phyloP scores from a whole-genome alignment of 495 filamentous ascomycete genomes.

The Xylaria nigripes region DNA sequence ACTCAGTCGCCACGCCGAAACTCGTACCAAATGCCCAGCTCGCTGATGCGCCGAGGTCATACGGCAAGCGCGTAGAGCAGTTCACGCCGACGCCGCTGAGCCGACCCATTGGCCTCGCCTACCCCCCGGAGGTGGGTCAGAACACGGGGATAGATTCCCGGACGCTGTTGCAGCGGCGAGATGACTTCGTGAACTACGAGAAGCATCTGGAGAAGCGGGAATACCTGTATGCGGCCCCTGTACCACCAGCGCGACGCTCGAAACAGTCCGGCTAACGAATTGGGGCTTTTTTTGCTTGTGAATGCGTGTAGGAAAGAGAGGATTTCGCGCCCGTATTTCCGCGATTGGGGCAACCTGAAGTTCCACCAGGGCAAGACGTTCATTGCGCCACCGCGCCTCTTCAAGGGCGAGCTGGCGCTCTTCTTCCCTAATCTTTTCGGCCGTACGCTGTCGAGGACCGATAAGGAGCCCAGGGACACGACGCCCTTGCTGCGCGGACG shows the following conservation, averaged over 20 bases:
- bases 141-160: constrained; percentile 71
- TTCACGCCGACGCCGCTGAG: constrained; percentile 62
- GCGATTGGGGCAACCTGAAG: constrained; percentile 78
- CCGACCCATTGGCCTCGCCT: constrained; percentile 70
- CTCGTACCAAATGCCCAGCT: constrained; percentile 26
- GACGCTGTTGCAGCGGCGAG: constrained; percentile 56
- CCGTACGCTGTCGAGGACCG: constrained; percentile 52
- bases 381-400: constrained; percentile 64
- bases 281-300: background rate
- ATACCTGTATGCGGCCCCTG: constrained; percentile 51
- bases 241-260: background rate
- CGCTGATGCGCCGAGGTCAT: constrained; percentile 42
- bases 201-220: constrained; percentile 67
- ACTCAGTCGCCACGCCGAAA: constrained; percentile 11
- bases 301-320: constrained; percentile 38
- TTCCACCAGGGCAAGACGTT: constrained; percentile 85
- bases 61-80: constrained; percentile 48
- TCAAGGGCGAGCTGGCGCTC: constrained; percentile 64
- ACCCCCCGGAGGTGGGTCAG: constrained; percentile 65
- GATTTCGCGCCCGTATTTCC: constrained; percentile 79
- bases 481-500: constrained; percentile 61
- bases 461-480: constrained; percentile 48
- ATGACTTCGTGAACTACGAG: constrained; percentile 78
- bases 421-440: constrained; percentile 92
- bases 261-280: constrained; percentile 5